Conservation (phyloP, 2,329 filamentous ascomycete genomes). For the Alternaria ethzedia region DNA sequence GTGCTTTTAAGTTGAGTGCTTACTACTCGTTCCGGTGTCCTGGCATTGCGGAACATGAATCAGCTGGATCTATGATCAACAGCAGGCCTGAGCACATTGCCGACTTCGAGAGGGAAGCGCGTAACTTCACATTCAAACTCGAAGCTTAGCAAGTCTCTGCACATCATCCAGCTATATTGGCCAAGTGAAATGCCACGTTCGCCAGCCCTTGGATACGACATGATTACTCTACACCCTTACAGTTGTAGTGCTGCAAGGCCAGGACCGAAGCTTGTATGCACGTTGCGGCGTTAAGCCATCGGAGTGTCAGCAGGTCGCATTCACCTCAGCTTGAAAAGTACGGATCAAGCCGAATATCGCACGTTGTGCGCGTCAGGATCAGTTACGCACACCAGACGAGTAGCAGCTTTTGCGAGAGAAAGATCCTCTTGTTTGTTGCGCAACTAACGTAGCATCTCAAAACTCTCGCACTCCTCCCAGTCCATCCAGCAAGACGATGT, state of each 20-base stretch:
- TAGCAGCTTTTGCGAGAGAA: not conserved
- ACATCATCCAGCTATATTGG: not conserved
- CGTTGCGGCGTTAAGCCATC: not conserved
- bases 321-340: not conserved
- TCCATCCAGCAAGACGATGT: not conserved
- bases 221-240: not conserved
- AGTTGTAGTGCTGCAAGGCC: not conserved
- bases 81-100: not conserved
- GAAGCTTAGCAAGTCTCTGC: not conserved
- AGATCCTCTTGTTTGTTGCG: not conserved
- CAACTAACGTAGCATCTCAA: not conserved
- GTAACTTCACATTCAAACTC: not conserved
- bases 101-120: not conserved
- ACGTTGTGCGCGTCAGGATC: not conserved
- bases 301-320: not conserved
- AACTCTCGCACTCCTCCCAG: not conserved
- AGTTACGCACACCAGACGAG: no score
- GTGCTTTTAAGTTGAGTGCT: not conserved
- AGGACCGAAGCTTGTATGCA: not conserved
- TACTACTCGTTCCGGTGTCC: not conserved
- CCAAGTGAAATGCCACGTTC: not conserved
- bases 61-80: not conserved
- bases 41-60: not conserved
- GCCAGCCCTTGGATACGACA: not conserved
- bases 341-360: not conserved